phyloP scores from a whole-genome alignment of 139 green algal genomes.

The Tetratostichococcus sp. region DNA sequence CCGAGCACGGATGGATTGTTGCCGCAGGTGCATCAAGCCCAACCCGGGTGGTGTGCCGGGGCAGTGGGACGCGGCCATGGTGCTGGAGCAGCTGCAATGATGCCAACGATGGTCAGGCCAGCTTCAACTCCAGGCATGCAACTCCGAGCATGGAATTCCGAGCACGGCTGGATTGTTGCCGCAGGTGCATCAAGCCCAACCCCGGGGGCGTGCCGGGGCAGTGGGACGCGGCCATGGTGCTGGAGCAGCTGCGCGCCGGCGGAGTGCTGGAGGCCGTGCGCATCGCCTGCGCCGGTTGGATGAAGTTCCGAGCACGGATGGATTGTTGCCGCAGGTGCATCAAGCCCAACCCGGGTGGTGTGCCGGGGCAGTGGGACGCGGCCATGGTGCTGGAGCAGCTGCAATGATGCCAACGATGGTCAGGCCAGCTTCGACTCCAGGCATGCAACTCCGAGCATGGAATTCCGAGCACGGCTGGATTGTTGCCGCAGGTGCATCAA shows the following conservation, averaged over 20 bases:
- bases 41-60: conserved; percentile 70
- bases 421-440: background rate
- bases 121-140: conserved; percentile 60
- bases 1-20: background rate
- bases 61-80: conserved; percentile 64
- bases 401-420: background rate
- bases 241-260: conserved; percentile 93
- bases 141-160: no score
- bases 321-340: no score
- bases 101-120: no score
- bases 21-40: conserved; percentile 88
- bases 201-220: conserved; percentile 47
- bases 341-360: no score
- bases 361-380: no score
- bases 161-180: no score
- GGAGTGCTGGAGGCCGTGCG: conserved; percentile 94
- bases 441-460: no score
- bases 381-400: no score
- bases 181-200: conserved; percentile 47
- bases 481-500: conserved; percentile 74
- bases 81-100: conserved; percentile 93
- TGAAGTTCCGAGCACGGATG: no score
- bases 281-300: conserved; percentile 73
- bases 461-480: background rate
- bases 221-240: conserved; percentile 67